Base-by-base conservation (phyloP, 2,329 filamentous ascomycete species). In the Cladophialophora psammophila region DNA sequence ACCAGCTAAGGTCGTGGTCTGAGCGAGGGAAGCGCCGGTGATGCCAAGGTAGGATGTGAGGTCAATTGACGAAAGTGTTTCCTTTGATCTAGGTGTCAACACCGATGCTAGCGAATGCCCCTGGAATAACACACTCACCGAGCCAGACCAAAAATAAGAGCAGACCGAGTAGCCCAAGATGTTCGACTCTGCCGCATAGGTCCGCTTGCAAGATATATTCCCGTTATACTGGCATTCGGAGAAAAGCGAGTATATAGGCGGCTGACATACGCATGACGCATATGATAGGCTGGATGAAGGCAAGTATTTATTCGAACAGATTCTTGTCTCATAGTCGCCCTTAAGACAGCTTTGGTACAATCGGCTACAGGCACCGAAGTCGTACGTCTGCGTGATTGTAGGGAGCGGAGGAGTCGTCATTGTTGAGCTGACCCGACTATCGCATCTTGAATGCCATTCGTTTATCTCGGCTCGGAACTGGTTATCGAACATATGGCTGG, bases 121-220 rank as follows among this genome's bases (percentile, higher is more conserved):
- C 18, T 7, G 18, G 26, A 32, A 3, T 1, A 3, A 3, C 8
- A 3, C 5, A 12, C 73, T 76, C 13, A 60, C 57, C 57, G 57
- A 60, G 10, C 57, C 57, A 15, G 57, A 60, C 57, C 57, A 60
- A 20, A 60, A 60, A 9, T 60, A 60, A 5, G 57, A 60, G 38
- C 57, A 60, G 13, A 60, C 26, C 20, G 57, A 60, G 38, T 60
- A 60, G 20, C 57, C 57, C 57, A 60, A 52, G 35, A 60, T 60
- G 42, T 60, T 60, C 18, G 57, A 60, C 42, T 60, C 57, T 8
- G 38, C 57, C 20, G 57, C 57, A 7, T 36, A 15, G 20, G 57
- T 60, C 10, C 57, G 34, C 32, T 60, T 60, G 57, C 57, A 60
- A 3, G 34, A 48, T 45, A 61, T 61, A 45, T 61, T 61, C 10